Evolutionary conservation across 257 asterid species (phyloP).

Genomic region (Thymus quinquecostatus): DNA sequence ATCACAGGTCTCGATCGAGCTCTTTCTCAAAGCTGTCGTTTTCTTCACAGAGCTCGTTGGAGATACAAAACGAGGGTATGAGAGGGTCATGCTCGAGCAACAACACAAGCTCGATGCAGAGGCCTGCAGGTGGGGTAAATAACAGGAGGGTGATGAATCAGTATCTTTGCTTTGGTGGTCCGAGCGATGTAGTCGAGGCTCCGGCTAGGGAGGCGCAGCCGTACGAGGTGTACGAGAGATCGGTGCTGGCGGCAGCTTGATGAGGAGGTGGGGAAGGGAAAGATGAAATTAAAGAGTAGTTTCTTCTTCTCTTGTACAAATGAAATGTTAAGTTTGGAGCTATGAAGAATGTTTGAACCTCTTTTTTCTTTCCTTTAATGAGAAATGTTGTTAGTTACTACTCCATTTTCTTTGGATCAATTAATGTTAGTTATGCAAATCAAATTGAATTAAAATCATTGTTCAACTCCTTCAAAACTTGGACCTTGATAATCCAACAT

Average conservation of each 20-base stretch:
- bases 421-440: no score
- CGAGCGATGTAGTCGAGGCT: slow-evolving; percentile 39
- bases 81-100: slow-evolving; percentile 44
- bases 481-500: no score
- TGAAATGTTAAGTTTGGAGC: neutral
- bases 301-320: slow-evolving; percentile 29
- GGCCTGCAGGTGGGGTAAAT: slow-evolving; percentile 35
- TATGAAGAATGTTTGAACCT: neutral
- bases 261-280: neutral
- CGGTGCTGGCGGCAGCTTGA: slow-evolving; percentile 64
- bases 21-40: slow-evolving; percentile 67
- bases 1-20: slow-evolving; percentile 71
- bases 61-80: slow-evolving; percentile 50
- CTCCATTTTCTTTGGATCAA: neutral
- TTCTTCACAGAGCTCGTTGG: slow-evolving; percentile 67
- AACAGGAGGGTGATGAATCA: slow-evolving; percentile 62
- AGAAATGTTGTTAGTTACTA: neutral
- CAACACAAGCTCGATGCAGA: neutral
- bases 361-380: neutral
- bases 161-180: slow-evolving; percentile 71
- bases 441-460: no score
- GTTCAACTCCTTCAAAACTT: no score
- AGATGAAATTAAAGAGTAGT: neutral
- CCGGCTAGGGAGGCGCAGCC: slow-evolving; percentile 39
- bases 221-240: slow-evolving; percentile 55